Evolutionary conservation across 2,329 filamentous ascomycete species (phyloP).

Genomic region (Sordariomycetes sp.): DNA sequence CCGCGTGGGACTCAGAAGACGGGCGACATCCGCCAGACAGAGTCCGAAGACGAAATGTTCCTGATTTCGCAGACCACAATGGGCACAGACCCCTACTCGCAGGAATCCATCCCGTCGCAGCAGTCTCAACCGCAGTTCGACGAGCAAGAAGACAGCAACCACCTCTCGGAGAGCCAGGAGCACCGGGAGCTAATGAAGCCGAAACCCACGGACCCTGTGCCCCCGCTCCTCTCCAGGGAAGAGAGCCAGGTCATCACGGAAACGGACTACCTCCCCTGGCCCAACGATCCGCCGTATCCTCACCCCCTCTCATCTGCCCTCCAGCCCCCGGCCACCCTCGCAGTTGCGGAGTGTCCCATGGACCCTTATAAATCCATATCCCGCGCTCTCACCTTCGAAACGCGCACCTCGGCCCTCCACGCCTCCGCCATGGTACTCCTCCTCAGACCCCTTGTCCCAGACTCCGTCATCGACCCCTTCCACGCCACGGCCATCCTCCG

Average conservation of each 20-base stretch:
- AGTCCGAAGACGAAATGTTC: constrained; percentile 27
- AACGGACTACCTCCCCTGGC: constrained; percentile 2
- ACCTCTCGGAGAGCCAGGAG: neutral
- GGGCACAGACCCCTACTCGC: constrained; percentile 15
- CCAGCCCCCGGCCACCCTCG: neutral
- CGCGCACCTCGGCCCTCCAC: constrained; percentile 43
- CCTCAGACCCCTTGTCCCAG: constrained; percentile 44
- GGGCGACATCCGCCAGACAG: constrained; percentile 7
- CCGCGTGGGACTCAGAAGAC: neutral
- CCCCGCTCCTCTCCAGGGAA: constrained; percentile 13
- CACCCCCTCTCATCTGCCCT: constrained; percentile 35
- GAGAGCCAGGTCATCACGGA: constrained; percentile 3
- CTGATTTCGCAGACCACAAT: constrained; percentile 36
- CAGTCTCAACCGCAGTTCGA: neutral
- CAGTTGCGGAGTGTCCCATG: constrained; percentile 25
- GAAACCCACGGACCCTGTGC: constrained; percentile 5
- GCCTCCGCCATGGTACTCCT: constrained; percentile 52
- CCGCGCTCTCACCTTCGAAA: constrained; percentile 45
- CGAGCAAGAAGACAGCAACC: neutral
- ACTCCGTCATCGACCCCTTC: constrained; percentile 40
- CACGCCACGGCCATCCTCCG: constrained; percentile 46
- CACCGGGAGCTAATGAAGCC: neutral
- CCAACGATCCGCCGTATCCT: constrained; percentile 46
- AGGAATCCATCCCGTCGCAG: constrained; percentile 18
- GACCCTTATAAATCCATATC: constrained; percentile 44